A percentile compares a stretch with the other conserved stretches of the same genome.
Conservation (phyloP, 176 grass and related monocot species). For the Secale cereale region DNA sequence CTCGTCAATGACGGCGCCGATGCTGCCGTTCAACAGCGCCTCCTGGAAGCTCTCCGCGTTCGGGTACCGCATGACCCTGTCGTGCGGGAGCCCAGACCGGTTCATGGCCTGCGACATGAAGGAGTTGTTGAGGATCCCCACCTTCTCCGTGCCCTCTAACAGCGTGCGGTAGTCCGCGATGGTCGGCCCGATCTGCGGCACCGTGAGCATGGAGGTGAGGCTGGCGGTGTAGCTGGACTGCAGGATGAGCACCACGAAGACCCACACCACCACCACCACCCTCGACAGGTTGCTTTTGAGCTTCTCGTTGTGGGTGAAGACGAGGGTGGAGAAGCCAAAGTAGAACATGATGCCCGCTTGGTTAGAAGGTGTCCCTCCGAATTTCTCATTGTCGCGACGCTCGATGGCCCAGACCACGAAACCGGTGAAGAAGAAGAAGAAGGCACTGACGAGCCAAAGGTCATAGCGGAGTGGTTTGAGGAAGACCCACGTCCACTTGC, state of each 20-base stretch:
- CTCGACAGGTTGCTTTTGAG: slow-evolving; percentile 57
- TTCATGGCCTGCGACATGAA: slow-evolving; percentile 29
- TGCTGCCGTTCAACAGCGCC: slow-evolving; percentile 33
- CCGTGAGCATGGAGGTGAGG: slow-evolving; percentile 75
- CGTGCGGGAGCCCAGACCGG: slow-evolving; percentile 20
- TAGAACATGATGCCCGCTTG: slow-evolving; percentile 55
- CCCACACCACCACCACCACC: slow-evolving; percentile 55
- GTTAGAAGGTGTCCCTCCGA: slow-evolving; percentile 25
- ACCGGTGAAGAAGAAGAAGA: slow-evolving; percentile 61
- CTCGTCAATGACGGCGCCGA: slow-evolving; percentile 63
- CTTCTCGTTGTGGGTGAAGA: slow-evolving; percentile 56
- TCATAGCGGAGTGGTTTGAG: slow-evolving; percentile 51
- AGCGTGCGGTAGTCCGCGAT: slow-evolving; percentile 37
- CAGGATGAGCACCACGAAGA: slow-evolving; percentile 76
- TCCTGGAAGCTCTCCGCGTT: slow-evolving; percentile 32
- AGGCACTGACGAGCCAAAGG: slow-evolving; percentile 47
- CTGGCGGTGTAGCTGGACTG: slow-evolving; percentile 82
- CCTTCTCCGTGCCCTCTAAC: not conserved
- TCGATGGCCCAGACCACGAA: slow-evolving; percentile 67
- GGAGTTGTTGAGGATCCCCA: slow-evolving; percentile 65
- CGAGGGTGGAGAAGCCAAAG: slow-evolving; percentile 62
- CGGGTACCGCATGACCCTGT: slow-evolving; percentile 26
- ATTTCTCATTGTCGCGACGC: slow-evolving; percentile 53
- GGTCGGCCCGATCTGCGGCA: slow-evolving; percentile 42
- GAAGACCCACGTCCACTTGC: slow-evolving; percentile 52